Evolutionary conservation across 768 basidiomycete species (phyloP).

Genomic region (Hirschioporus abietinus): DNA sequence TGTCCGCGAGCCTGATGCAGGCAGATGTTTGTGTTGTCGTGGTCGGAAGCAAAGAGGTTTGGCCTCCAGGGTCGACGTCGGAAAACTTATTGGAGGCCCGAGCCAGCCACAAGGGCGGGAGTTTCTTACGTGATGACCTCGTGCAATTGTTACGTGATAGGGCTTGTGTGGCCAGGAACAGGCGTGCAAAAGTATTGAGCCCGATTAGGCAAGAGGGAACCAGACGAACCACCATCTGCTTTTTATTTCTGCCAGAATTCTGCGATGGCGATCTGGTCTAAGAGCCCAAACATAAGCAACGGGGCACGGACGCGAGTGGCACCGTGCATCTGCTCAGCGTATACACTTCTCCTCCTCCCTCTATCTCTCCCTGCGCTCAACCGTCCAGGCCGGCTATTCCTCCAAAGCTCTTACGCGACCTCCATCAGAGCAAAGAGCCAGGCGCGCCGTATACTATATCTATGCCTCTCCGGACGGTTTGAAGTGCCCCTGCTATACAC

Average conservation of each 20-base stretch:
- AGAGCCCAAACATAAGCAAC: neutral
- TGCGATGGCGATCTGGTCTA: neutral
- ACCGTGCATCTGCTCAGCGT: neutral
- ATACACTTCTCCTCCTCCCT: neutral
- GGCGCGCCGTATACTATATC: neutral
- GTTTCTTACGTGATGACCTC: neutral
- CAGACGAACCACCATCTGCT: neutral
- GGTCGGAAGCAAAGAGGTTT: neutral
- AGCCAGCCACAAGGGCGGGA: neutral
- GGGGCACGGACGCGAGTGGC: neutral
- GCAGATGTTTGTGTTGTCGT: neutral
- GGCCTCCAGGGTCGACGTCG: neutral
- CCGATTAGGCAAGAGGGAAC: neutral
- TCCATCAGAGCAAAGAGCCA: neutral
- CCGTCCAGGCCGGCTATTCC: neutral
- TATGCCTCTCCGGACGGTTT: neutral
- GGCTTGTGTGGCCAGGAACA: neutral
- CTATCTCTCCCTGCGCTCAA: neutral
- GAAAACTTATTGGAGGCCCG: neutral
- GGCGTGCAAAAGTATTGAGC: neutral
- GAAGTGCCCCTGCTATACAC: neutral
- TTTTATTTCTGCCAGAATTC: neutral
- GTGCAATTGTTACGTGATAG: neutral
- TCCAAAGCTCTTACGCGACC: neutral
- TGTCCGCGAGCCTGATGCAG: neutral